Evolutionary conservation across 176 grass and related monocot species (phyloP), one percentile per base, ranked within the genome.

Genomic region (Poa pratensis): DNA sequence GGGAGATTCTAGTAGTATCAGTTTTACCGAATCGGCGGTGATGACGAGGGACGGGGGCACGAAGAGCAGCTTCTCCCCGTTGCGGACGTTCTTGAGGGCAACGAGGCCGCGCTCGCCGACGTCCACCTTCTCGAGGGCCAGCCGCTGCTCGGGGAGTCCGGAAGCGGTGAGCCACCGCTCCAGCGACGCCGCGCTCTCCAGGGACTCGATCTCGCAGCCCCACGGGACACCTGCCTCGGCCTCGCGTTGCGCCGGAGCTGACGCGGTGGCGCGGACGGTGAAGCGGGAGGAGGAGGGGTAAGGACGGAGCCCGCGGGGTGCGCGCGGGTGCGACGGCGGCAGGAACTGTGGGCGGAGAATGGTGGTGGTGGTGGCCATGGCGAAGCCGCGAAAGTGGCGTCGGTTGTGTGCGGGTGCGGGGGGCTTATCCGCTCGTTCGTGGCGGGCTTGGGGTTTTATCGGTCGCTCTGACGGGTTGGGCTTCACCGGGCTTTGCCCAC

Each of bases 51-150:
- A 74, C 60, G 93, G 96, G 35, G 96, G 96, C 82, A 99, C 96
- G 74, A 99, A 96, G 63, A 99, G 96, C 63, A 99, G 84, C 70
- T 99, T 99, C 96, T 99, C 93, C 53, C 93, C 91, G 66, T 96
- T 99, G 13, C 96, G 85, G 76, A 94, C 89, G 86, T 96, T 98
- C 74, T 89, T 99, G 53, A 99, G 85, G 8, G 96, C 90, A 7
- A 99, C 96, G 30, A 99, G 93, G 63, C 96, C 93, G 69, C 96
- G 90, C 85, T 99, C 96, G 7, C 96, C 96, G 39, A 99, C 54
- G 22, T 94, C 90, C 43, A 99, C 96, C 69, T 88, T 80, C 51
- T 89, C 85, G 20, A 99, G 92, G 16, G 63, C 91, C 84, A 99
- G 27, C 37, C 94, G 88, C 82, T 99, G 96, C 28, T 85, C 72